A percentile compares a stretch with the other conserved stretches of the same genome.
phyloP scores from a whole-genome alignment of 2,329 filamentous ascomycete species.

The Diplocarpon rosae region DNA sequence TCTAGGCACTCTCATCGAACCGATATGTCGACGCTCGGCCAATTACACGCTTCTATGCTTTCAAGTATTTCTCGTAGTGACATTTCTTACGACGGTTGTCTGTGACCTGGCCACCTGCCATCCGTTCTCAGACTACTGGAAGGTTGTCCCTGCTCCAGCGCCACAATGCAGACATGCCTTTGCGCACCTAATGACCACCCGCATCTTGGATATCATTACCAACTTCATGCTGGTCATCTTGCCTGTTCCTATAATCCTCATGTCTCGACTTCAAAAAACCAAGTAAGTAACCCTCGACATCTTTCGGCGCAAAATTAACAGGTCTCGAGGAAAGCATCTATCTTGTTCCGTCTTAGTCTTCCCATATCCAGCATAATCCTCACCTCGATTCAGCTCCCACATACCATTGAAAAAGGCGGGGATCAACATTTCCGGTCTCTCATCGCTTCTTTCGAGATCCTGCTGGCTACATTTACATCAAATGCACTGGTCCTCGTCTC shows the following conservation, averaged over 20 bases:
- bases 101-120: conserved; percentile 74
- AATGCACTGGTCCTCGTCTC: conserved; percentile 85
- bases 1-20: conserved; percentile 69
- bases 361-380: conserved; percentile 66
- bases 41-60: conserved; percentile 59
- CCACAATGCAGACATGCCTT: conserved; percentile 75
- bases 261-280: conserved; percentile 60
- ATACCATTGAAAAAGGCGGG: conserved; percentile 57
- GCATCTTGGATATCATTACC: conserved; percentile 73
- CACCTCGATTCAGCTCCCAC: conserved; percentile 66
- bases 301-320: neutral
- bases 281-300: conserved; percentile 11
- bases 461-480: conserved; percentile 77
- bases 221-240: conserved; percentile 79
- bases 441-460: conserved; percentile 76
- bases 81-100: conserved; percentile 69
- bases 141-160: conserved; percentile 72
- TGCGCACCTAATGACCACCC: conserved; percentile 77
- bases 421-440: conserved; percentile 78
- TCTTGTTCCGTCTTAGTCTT: conserved; percentile 70
- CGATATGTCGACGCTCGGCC: conserved; percentile 70
- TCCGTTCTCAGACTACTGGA: conserved; percentile 64
- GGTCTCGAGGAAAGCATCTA: conserved; percentile 55
- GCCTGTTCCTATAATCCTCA: conserved; percentile 76
- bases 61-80: conserved; percentile 60